Evolutionary conservation across 2,329 filamentous ascomycete genomes (phyloP), one percentile per base, ranked within the genome.

Genomic region (Botrytis cinerea): DNA sequence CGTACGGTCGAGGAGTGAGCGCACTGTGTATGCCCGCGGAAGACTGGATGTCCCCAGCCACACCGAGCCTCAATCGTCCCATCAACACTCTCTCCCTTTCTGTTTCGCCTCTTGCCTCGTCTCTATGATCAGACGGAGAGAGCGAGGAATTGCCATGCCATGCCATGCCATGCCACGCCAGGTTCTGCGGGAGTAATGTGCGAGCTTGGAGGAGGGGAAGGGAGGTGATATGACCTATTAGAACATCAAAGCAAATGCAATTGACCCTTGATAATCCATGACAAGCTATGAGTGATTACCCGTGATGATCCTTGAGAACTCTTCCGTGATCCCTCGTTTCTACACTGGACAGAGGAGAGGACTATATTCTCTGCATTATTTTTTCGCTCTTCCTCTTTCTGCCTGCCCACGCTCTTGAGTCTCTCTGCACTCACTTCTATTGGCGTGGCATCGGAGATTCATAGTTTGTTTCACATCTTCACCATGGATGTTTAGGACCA

Each of bases 381-480:
- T 4, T 12, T 10, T 51, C 2, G n/a, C 0, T 51, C 22, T 25
- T 12, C 25, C 48, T n/a, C 10, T n/a, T 6, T n/a, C 10, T 4
- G 18, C 32, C 35, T 4, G 4, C 35, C 35, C 35, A 6, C 6
- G 4, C 35, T 35, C 35, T 35, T 4, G 32, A 32, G 32, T n/a
- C 62, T 48, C 9, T 38, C 32, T 25, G 28, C 10, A 6, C 20
- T 54, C 10, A 6, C 20, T 54, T 54, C 32, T 51, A 67, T 67
- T 67, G 63, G 46, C 48, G 45, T 38, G 25, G 46, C 64, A 51
- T 67, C 63, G 63, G 45, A 67, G 51, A 67, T 67, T 67, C 64
- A 35, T 68, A 70, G 54, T 35, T 70, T 61, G 68, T 70, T 70
- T 70, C 68, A 70, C 18, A 46, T 32, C 9, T 38, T 28, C 38